These are phyloP conservation scores for Cladosporium sp. DNA, from an alignment of 2,329 filamentous ascomycete genomes.

Conservation along the genomic window DNA sequence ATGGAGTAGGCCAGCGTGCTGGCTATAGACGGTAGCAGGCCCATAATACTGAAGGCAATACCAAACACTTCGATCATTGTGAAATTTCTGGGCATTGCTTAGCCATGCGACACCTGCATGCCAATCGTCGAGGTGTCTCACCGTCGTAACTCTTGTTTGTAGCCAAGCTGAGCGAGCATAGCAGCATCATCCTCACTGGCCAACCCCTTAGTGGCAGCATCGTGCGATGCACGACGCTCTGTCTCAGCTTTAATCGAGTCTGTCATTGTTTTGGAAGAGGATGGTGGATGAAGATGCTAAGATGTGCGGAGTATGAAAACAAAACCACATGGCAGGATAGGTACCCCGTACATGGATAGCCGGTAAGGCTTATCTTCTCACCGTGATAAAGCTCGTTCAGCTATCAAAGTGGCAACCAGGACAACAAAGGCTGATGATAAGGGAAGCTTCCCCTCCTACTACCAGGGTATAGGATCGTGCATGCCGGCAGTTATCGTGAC, in stretches of 20 bases:
- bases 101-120: not conserved
- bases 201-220: conserved; percentile 21
- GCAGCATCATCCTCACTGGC: conserved; percentile 36
- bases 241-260: not conserved
- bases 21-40: conserved; percentile 54
- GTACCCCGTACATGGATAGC: not conserved
- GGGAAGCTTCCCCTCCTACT: not conserved
- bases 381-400: not conserved
- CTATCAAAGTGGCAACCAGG: not conserved
- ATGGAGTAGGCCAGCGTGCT: conserved; percentile 54
- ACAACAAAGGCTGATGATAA: not conserved
- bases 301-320: not conserved
- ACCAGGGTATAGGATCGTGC: no score
- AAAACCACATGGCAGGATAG: not conserved
- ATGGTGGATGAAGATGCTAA: not conserved
- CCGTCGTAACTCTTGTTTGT: conserved; percentile 54
- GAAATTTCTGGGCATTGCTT: conserved; percentile 43
- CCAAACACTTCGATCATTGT: conserved; percentile 57
- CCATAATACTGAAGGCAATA: conserved; percentile 47
- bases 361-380: conserved; percentile 2
- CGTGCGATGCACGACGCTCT: conserved; percentile 4
- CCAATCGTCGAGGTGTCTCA: not conserved
- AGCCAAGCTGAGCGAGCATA: conserved; percentile 34
- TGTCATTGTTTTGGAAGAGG: not conserved
- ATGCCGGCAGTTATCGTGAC: no score